These are phyloP conservation scores for Deuterostichococcus epilithicus DNA, from an alignment of 139 green algal species.

Conservation along the genomic window DNA sequence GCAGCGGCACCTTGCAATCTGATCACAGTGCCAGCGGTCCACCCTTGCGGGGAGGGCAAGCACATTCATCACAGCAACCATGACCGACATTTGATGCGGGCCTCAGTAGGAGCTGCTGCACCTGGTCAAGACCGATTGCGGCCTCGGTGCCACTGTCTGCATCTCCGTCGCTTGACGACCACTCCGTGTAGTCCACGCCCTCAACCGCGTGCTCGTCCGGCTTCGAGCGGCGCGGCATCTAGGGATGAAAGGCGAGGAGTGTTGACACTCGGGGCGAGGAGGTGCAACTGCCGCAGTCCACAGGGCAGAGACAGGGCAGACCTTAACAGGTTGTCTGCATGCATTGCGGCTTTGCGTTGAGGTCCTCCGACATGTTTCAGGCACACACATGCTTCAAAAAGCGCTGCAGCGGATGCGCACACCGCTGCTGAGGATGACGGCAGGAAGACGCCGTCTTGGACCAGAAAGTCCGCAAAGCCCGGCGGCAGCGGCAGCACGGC, in stretches of 20 bases:
- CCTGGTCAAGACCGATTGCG: not conserved
- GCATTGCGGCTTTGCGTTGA: not conserved
- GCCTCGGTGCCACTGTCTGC: too few species aligned
- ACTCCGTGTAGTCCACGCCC: conserved; percentile 27
- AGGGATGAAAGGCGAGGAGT: not conserved
- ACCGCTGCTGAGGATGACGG: conserved; percentile 41
- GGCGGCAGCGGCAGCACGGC: conserved; percentile 41
- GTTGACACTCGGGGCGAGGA: not conserved
- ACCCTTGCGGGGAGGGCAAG: too few species aligned
- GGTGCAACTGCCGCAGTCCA: not conserved
- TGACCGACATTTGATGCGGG: too few species aligned
- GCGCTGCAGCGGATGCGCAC: not conserved
- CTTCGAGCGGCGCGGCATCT: conserved; percentile 6
- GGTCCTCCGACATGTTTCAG: not conserved
- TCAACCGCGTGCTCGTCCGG: conserved; percentile 4
- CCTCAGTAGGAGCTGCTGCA: not conserved
- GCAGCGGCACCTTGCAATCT: too few species aligned
- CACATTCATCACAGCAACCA: too few species aligned
- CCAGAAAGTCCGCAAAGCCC: conserved; percentile 55
- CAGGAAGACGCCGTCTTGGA: conserved; percentile 60
- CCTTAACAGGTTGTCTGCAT: too few species aligned
- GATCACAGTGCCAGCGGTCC: too few species aligned
- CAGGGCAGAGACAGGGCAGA: too few species aligned
- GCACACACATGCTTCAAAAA: not conserved
- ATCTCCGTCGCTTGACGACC: conserved; percentile 13